Evolutionary conservation across 192 early-diverging fungal species (phyloP).

Genomic region (Phlyctochytrium bullatum): DNA sequence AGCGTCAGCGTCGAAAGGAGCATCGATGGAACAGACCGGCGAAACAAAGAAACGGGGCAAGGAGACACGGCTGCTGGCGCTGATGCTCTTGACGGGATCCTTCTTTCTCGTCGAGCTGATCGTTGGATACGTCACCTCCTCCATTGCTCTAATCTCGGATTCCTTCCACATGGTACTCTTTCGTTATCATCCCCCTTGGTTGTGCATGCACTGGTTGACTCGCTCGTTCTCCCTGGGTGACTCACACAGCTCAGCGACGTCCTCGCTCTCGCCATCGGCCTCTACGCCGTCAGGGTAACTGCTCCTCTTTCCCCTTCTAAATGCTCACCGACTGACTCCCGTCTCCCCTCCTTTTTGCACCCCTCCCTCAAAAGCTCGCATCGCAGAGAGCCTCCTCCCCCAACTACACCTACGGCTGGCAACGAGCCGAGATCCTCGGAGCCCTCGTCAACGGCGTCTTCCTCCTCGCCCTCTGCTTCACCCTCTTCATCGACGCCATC

Average conservation of each 20-base stretch:
- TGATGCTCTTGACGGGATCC: slow-evolving; percentile 1
- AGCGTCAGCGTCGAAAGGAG: too few species aligned
- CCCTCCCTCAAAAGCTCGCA: slow-evolving; percentile 49
- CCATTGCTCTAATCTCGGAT: slow-evolving; percentile 83
- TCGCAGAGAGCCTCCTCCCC: slow-evolving; percentile 48
- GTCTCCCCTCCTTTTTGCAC: too few species aligned
- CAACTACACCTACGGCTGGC: slow-evolving; percentile 82
- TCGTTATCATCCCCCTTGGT: slow-evolving; percentile 18
- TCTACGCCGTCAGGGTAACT: slow-evolving; percentile 65
- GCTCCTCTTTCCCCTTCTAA: neutral
- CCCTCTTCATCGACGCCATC: slow-evolving; percentile 82
- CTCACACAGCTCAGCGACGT: slow-evolving; percentile 25
- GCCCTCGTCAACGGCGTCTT: slow-evolving; percentile 92
- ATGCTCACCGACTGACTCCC: too few species aligned
- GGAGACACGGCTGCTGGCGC: neutral
- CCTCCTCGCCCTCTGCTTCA: slow-evolving; percentile 86
- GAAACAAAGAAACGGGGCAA: too few species aligned
- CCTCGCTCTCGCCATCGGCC: slow-evolving; percentile 60
- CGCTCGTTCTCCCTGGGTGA: neutral
- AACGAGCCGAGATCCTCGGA: slow-evolving; percentile 87
- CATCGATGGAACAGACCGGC: too few species aligned
- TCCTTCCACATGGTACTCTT: slow-evolving; percentile 91
- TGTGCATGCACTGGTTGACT: neutral
- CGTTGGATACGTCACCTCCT: slow-evolving; percentile 71
- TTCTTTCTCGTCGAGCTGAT: slow-evolving; percentile 84